Conservation (phyloP, 2,329 filamentous ascomycete genomes). For the Arthroderma sp. region DNA sequence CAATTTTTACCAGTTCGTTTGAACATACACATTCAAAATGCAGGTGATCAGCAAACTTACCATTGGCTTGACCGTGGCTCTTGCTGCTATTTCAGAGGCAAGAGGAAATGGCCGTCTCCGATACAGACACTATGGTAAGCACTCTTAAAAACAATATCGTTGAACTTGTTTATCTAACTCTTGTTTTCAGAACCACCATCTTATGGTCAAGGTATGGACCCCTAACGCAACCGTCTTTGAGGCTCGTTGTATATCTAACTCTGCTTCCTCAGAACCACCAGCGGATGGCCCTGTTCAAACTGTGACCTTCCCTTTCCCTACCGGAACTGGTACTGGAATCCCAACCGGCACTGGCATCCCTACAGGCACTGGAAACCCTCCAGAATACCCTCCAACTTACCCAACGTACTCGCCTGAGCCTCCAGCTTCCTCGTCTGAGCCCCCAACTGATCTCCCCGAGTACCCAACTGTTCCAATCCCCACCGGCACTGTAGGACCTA, state of each 20-base stretch:
- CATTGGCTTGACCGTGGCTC: constrained; percentile 21
- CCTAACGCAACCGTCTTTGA: too few species aligned
- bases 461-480: constrained; percentile 1
- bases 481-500: not conserved
- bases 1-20: not conserved
- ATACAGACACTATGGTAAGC: not conserved
- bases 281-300: not conserved
- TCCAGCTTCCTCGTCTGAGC: too few species aligned
- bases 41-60: constrained; percentile 24
- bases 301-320: not conserved
- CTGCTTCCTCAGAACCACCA: not conserved
- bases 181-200: too few species aligned
- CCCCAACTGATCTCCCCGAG: not conserved
- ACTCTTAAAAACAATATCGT: not conserved
- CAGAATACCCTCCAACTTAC: not conserved
- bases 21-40: constrained; percentile 16
- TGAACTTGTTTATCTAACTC: too few species aligned
- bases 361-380: constrained; percentile 1
- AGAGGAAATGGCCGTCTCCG: constrained; percentile 13
- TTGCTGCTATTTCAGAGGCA: constrained; percentile 25
- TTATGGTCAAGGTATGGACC: too few species aligned
- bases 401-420: not conserved
- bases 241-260: not conserved
- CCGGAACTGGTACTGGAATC: not conserved
- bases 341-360: constrained; percentile 1